Evolutionary conservation across 2,329 filamentous ascomycete species (phyloP), one percentile per base, ranked within the genome.

Genomic region (Fusarium scirpi): DNA sequence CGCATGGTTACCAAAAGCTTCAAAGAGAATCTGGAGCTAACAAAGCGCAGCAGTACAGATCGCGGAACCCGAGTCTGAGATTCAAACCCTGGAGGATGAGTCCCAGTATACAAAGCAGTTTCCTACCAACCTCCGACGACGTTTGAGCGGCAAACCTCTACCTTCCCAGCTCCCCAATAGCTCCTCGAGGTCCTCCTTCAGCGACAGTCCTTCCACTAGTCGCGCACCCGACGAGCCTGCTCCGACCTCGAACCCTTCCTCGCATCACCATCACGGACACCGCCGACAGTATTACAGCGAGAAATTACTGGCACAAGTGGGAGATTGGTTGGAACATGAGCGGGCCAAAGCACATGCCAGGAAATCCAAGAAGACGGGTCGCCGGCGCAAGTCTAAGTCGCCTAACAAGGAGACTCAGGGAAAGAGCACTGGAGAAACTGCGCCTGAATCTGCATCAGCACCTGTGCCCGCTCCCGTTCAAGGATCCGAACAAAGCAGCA

Each of bases 281-380:
- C 77, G 76, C 20, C 78, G 78, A 30, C 78, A 79, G 57, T 81
- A 84, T 58, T 79, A 83, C 52, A 84, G 84, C 55, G 84, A 90
- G 71, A 87, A 85, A 69, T 80, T 97, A 10, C 81, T 96, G 29
- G 85, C 90, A 22, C 93, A 97, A 76, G 90, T 98, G 16, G 86
- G 88, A 27, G 89, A 93, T 70, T 98, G 95, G 95, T 82, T 98
- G 41, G 89, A 94, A 73, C 88, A 91, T 52, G 94, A 98, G 80
- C 92, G 91, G 76, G 81, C 85, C 32, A 89, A 89, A 73, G 85
- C 86, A 41, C 80, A 84, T 12, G 85, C 85, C 53, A 89, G 85
- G 76, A 85, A 76, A 72, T 65, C 57, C 4, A 84, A 75, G 64
- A 75, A 73, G 54, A 63, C 83, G 29, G 66, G 83, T 40, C 82